phyloP scores from a whole-genome alignment of 306 rosid genomes.

The Cicer bijugum region DNA sequence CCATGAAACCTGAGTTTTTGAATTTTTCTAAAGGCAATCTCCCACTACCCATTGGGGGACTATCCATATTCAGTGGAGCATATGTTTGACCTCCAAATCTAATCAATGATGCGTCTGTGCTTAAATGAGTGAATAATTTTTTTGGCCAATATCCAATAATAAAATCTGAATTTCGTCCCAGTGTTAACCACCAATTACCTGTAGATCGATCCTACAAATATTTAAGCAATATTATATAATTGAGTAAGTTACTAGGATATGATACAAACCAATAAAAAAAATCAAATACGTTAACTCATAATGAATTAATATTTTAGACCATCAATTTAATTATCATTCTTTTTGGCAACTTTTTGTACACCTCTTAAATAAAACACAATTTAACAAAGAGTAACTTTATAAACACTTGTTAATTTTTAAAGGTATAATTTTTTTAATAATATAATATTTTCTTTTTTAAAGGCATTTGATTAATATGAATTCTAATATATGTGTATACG shows the following conservation, averaged over 20 bases:
- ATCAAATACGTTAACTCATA: too few species aligned
- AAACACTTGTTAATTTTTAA: too few species aligned
- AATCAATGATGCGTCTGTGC: background rate
- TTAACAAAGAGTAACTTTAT: too few species aligned
- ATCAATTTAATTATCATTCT: too few species aligned
- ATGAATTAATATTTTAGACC: too few species aligned
- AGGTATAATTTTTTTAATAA: too few species aligned
- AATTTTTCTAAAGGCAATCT: background rate
- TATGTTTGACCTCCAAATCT: constrained; percentile 27
- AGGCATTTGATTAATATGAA: too few species aligned
- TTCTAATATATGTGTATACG: too few species aligned
- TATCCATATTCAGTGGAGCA: background rate
- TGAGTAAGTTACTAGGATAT: too few species aligned
- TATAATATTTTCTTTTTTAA: too few species aligned
- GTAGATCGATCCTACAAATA: constrained; percentile 1
- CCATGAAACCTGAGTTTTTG: background rate
- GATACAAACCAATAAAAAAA: background rate
- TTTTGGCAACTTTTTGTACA: too few species aligned
- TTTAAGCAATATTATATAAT: background rate
- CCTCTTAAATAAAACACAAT: too few species aligned
- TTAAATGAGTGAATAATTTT: background rate
- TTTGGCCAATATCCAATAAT: constrained; percentile 33
- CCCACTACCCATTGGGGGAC: constrained; percentile 42
- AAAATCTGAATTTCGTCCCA: background rate
- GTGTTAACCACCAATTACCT: constrained; percentile 20